phyloP scores from a whole-genome alignment of 257 asterid species.

The Gardenia jasminoides region DNA sequence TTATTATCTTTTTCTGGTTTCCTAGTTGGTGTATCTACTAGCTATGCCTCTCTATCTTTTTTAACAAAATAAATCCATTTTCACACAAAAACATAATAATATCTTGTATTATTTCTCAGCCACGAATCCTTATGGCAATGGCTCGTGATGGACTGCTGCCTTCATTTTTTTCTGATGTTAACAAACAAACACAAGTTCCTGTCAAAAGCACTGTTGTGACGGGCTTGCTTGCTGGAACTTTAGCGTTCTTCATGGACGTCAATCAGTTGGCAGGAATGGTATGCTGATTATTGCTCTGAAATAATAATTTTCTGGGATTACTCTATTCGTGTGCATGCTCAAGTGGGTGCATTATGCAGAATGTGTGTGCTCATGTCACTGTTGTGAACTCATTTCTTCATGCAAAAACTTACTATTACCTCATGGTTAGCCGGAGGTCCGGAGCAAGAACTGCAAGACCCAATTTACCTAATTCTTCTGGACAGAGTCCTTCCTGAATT shows the following conservation, averaged over 20 bases:
- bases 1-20: neutral
- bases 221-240: slow-evolving; percentile 68
- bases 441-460: neutral
- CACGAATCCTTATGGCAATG: slow-evolving; percentile 97
- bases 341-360: neutral
- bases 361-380: neutral
- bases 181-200: slow-evolving; percentile 75
- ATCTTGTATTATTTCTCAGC: slow-evolving; percentile 45
- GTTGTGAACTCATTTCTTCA: neutral
- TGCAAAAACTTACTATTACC: neutral
- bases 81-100: neutral
- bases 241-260: slow-evolving; percentile 95
- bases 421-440: neutral
- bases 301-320: neutral
- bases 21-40: too few species aligned
- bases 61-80: neutral
- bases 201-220: slow-evolving; percentile 73
- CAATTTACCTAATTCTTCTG: neutral
- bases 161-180: slow-evolving; percentile 79
- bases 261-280: slow-evolving; percentile 99
- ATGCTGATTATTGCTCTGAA: slow-evolving; percentile 21
- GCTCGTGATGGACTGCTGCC: slow-evolving; percentile 98
- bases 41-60: too few species aligned
- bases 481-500: neutral
- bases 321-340: too few species aligned